Evolutionary conservation across 306 rosid species (phyloP).

Genomic region (Luffa aegyptiaca): DNA sequence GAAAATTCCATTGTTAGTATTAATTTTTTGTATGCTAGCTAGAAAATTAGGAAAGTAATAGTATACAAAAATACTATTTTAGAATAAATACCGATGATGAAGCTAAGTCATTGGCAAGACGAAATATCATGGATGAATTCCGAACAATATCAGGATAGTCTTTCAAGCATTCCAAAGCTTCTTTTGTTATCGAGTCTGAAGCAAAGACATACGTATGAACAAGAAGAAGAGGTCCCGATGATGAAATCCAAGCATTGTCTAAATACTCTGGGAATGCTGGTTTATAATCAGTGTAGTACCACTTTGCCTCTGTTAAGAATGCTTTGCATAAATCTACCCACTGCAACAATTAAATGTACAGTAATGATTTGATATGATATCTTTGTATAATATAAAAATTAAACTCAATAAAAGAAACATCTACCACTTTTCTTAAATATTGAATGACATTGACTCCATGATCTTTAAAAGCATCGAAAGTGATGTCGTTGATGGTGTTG

Average conservation of each 20-base stretch:
- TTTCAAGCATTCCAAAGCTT: constrained; percentile 4
- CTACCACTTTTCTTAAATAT: constrained; percentile 2
- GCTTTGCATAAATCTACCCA: constrained; percentile 20
- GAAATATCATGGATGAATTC: background rate
- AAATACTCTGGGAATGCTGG: constrained; percentile 18
- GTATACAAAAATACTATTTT: too few relatives aligned
- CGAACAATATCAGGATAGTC: background rate
- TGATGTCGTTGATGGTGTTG: background rate
- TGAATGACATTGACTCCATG: background rate
- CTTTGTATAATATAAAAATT: too few relatives aligned
- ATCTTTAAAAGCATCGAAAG: background rate
- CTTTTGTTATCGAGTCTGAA: background rate
- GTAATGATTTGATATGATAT: too few relatives aligned
- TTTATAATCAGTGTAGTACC: constrained; percentile 13
- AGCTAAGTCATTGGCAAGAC: constrained; percentile 19
- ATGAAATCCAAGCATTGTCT: constrained; percentile 21
- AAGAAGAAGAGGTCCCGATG: background rate
- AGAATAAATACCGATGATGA: constrained; percentile 9
- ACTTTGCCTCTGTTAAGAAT: constrained; percentile 13
- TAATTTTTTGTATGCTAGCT: background rate
- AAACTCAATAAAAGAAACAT: too few relatives aligned
- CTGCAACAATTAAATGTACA: background rate
- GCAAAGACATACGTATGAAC: constrained; percentile 8
- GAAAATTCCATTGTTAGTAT: background rate
- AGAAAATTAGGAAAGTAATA: too few relatives aligned